Percentiles rank a stretch among this genome's conserved stretches.
Evolutionary conservation across 2,329 filamentous ascomycete species (phyloP).

Genomic region (Tolypocladium album): DNA sequence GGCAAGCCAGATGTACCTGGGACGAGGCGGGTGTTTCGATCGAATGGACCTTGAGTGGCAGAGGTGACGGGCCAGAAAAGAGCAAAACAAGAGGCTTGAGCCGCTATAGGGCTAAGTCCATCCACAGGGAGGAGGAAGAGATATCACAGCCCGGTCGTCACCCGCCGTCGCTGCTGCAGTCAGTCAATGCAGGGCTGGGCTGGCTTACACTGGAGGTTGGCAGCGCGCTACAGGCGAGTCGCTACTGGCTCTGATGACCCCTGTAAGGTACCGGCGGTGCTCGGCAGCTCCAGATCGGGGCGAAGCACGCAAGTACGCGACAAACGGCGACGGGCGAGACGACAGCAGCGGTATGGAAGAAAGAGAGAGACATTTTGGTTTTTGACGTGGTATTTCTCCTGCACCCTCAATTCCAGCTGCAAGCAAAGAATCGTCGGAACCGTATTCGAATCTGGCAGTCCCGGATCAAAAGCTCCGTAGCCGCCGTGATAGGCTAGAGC

Average conservation of each 20-base stretch:
- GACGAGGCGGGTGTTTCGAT: not conserved
- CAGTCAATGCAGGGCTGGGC: not conserved
- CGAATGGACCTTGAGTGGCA: not conserved
- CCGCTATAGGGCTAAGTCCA: not conserved
- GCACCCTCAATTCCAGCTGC: conserved; percentile 3
- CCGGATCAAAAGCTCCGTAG: conserved; percentile 7
- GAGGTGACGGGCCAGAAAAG: not conserved
- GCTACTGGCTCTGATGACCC: not conserved
- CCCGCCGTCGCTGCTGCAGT: not conserved
- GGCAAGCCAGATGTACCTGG: not conserved
- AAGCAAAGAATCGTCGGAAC: conserved; percentile 2
- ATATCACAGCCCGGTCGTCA: not conserved
- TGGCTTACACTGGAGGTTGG: not conserved
- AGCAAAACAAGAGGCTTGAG: not conserved
- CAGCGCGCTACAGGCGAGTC: not conserved
- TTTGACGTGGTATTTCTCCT: conserved; percentile 1
- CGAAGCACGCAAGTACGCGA: not conserved
- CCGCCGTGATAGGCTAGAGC: conserved; percentile 3
- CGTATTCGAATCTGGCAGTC: not conserved
- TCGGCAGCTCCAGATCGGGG: not conserved
- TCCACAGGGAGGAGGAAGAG: not conserved
- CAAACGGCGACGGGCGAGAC: not conserved
- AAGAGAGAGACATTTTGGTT: conserved; percentile 1
- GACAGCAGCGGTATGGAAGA: not conserved
- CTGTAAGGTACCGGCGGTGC: not conserved